These are phyloP conservation scores for Colletotrichum tanaceti DNA, from an alignment of 2,329 filamentous ascomycete genomes.

Conservation along the genomic window DNA sequence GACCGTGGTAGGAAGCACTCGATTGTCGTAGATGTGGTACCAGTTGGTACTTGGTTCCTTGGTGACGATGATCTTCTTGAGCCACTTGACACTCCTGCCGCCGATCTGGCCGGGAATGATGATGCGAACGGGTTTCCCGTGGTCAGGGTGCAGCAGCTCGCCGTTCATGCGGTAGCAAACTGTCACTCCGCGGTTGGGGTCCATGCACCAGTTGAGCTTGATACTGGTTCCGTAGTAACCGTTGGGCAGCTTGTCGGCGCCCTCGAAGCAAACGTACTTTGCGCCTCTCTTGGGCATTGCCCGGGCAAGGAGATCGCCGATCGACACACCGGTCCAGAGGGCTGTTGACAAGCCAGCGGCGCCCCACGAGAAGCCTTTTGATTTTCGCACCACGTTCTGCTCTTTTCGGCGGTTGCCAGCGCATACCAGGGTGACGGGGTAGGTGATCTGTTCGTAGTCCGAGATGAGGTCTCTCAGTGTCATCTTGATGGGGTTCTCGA, in stretches of 20 bases:
- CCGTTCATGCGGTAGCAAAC: conserved; percentile 93
- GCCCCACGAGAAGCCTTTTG: conserved; percentile 95
- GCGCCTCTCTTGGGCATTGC: conserved; percentile 77
- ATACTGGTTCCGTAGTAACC: conserved; percentile 89
- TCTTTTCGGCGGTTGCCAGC: conserved; percentile 93
- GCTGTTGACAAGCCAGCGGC: conserved; percentile 88
- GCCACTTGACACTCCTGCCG: conserved; percentile 92
- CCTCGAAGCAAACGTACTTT: conserved; percentile 90
- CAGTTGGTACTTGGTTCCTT: conserved; percentile 86
- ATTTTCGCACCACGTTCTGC: conserved; percentile 90
- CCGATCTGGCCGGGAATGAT: conserved; percentile 94
- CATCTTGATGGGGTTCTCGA: conserved; percentile 79
- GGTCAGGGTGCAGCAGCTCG: conserved; percentile 81
- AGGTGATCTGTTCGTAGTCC: conserved; percentile 84
- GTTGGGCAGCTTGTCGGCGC: conserved; percentile 88
- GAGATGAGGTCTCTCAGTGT: conserved; percentile 77
- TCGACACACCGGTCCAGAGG: conserved; percentile 84
- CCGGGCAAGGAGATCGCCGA: conserved; percentile 75
- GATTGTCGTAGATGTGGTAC: conserved; percentile 96
- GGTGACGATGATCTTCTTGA: conserved; percentile 84
- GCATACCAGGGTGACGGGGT: conserved; percentile 89
- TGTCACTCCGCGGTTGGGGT: conserved; percentile 85
- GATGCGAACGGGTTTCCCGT: conserved; percentile 84
- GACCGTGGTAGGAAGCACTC: conserved; percentile 87
- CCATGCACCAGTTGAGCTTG: conserved; percentile 89